phyloP scores from a whole-genome alignment of 2,329 filamentous ascomycete genomes.

The Fusarium duplospermum region DNA sequence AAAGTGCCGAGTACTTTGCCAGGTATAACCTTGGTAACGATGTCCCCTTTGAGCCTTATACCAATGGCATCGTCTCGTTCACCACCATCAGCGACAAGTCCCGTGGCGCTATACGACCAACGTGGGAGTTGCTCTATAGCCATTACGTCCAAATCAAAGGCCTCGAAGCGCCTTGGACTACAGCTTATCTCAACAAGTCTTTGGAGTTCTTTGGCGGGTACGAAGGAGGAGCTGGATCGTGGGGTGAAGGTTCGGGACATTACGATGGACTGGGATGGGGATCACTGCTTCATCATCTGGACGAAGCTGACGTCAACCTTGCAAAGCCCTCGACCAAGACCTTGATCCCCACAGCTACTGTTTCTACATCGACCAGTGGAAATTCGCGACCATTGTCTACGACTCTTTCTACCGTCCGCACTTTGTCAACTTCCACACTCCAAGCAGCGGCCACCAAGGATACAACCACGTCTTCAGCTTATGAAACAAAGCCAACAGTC shows the following conservation, averaged over 20 bases:
- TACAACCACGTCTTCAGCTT: not conserved
- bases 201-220: slow-evolving; percentile 7
- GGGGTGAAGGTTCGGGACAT: not conserved
- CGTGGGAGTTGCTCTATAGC: slow-evolving; percentile 25
- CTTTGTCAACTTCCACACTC: not conserved
- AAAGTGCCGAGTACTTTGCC: slow-evolving; percentile 27
- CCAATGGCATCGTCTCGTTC: slow-evolving; percentile 25
- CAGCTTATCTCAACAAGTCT: slow-evolving; percentile 14
- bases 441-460: not conserved
- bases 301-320: not conserved
- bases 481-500: not conserved
- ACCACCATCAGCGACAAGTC: slow-evolving; percentile 7
- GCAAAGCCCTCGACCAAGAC: not conserved
- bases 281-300: slow-evolving; percentile 17
- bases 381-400: not conserved
- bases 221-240: slow-evolving; percentile 18
- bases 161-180: slow-evolving; percentile 27
- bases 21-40: slow-evolving; percentile 30
- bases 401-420: not conserved
- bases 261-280: slow-evolving; percentile 19
- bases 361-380: not conserved
- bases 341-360: not conserved
- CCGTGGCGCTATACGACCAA: slow-evolving; percentile 13
- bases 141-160: slow-evolving; percentile 32
- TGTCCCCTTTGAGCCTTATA: slow-evolving; percentile 31